A percentile compares a stretch with the other conserved stretches of the same genome.
Evolutionary conservation across 2,329 filamentous ascomycete species (phyloP).

Genomic region (Madurella fahalii): DNA sequence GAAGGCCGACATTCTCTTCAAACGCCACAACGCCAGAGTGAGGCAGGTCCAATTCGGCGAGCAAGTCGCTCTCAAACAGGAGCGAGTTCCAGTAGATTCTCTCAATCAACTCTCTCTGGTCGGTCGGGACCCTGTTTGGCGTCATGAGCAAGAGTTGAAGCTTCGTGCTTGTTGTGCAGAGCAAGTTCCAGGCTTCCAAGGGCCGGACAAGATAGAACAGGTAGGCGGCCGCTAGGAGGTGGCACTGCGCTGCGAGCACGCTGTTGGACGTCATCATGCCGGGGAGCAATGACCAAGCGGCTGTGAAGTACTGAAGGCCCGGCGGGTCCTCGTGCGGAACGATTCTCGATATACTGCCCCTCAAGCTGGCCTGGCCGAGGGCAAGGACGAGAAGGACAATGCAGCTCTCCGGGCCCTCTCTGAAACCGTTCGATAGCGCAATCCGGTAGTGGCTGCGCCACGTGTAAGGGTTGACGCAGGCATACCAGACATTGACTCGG

Average conservation of each 20-base stretch:
- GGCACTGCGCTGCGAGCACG: conserved; percentile 73
- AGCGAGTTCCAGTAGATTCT: conserved; percentile 82
- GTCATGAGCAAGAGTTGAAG: conserved; percentile 73
- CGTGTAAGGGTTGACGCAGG: conserved; percentile 76
- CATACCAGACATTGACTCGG: conserved; percentile 79
- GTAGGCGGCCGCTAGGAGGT: conserved; percentile 76
- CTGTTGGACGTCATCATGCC: conserved; percentile 77
- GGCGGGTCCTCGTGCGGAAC: conserved; percentile 66
- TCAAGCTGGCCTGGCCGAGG: conserved; percentile 69
- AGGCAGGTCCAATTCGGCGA: conserved; percentile 75
- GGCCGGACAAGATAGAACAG: conserved; percentile 78
- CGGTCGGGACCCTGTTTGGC: conserved; percentile 64
- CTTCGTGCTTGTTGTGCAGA: conserved; percentile 78
- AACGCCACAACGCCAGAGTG: conserved; percentile 80
- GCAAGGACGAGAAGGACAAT: conserved; percentile 75
- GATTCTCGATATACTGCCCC: conserved; percentile 71
- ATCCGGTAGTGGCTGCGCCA: conserved; percentile 73
- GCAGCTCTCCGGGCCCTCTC: conserved; percentile 76
- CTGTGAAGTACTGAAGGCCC: conserved; percentile 74
- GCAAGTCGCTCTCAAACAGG: conserved; percentile 74
- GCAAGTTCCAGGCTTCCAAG: conserved; percentile 75
- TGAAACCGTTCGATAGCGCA: conserved; percentile 70
- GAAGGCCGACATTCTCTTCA: conserved; percentile 74
- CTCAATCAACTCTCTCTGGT: conserved; percentile 69
- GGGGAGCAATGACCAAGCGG: conserved; percentile 73